Percentiles rank a stretch among this genome's conserved stretches.
Evolutionary conservation across 352 stramenopile genomes (phyloP).

Genomic region (Aphanomyces cochlioides): DNA sequence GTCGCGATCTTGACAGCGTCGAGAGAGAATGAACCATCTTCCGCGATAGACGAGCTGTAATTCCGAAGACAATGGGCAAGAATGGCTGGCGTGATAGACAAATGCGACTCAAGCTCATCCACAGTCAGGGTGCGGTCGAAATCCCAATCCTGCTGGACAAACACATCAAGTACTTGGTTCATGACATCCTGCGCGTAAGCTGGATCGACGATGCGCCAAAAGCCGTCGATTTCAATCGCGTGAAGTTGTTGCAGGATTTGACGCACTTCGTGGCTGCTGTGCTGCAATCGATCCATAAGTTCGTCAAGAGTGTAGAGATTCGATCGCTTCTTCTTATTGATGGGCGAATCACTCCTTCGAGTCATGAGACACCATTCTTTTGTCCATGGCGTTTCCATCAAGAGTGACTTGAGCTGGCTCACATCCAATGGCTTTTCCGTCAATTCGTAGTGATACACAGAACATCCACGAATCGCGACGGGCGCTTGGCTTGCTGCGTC

Average conservation of each 20-base stretch:
- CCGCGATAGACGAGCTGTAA: slow-evolving; percentile 39
- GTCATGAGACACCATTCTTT: slow-evolving; percentile 9
- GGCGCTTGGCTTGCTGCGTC: slow-evolving; percentile 30
- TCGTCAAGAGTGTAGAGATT: slow-evolving; percentile 60
- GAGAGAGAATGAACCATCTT: slow-evolving; percentile 39
- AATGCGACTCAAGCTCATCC: slow-evolving; percentile 37
- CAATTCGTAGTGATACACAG: slow-evolving; percentile 70
- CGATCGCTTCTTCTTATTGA: slow-evolving; percentile 40
- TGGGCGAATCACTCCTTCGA: slow-evolving; percentile 37
- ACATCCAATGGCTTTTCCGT: slow-evolving; percentile 56
- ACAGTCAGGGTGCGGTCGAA: slow-evolving; percentile 43
- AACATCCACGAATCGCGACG: slow-evolving; percentile 54
- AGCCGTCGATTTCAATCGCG: slow-evolving; percentile 67
- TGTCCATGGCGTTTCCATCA: slow-evolving; percentile 50
- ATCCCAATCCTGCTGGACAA: slow-evolving; percentile 71
- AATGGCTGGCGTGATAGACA: slow-evolving; percentile 48
- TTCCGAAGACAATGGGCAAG: slow-evolving; percentile 61
- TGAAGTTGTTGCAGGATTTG: slow-evolving; percentile 55
- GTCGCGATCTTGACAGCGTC: slow-evolving; percentile 60
- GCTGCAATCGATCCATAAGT: slow-evolving; percentile 56
- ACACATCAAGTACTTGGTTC: slow-evolving; percentile 61
- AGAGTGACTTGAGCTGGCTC: slow-evolving; percentile 51
- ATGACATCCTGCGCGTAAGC: slow-evolving; percentile 61
- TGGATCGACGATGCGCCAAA: slow-evolving; percentile 57
- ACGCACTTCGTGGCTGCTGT: slow-evolving; percentile 60